Evolutionary conservation across 2,329 filamentous ascomycete genomes (phyloP), one percentile per base, ranked within the genome.

Genomic region (Westerdykella sp.): DNA sequence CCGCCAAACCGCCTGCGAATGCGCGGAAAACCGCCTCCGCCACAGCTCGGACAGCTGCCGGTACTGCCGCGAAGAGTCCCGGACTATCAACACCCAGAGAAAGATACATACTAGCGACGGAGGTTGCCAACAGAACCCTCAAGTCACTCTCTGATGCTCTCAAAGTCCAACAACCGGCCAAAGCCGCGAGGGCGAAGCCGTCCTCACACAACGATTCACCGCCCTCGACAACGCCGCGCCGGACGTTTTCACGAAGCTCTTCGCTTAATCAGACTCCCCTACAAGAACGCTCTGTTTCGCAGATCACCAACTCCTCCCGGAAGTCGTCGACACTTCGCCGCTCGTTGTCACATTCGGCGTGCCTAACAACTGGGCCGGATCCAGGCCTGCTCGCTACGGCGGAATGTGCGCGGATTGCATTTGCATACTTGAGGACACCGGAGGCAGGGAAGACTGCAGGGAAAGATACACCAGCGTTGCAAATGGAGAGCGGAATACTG

Each of bases 401-500:
- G 11, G 84, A 89, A 66, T 89, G 85, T 55, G 78, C 82, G 6
- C 76, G 84, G 9, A 64, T 78, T 22, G 84, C 83, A 1, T 87
- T 90, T 56, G 69, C 75, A 6, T 81, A 79, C 39, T 69, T 90
- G 32, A 74, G 83, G 39, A 72, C 74, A 22, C 56, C 80, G 18
- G 77, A 84, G 40, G 70, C 66, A 23, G 61, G 63, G 15, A 70
- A 75, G 21, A 68, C 75, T 1, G 68, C 76, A 5, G 72, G 75
- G 7, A 67, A 80, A 9, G 67, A 75, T 9, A 69, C 82, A n/a
- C 75, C 79, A 1, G 74, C 78, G 36, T 68, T 85, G 32, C 84
- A 90, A 57, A 65, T 90, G 4, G 86, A 90, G 59, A 81, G 74
- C 46, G 86, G 85, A 42, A 85, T 87, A 74, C 78, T 84, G 13